Evolutionary conservation across 352 stramenopile genomes (phyloP), one percentile per base, ranked within the genome.

Genomic region (Blastocystis sp.): DNA sequence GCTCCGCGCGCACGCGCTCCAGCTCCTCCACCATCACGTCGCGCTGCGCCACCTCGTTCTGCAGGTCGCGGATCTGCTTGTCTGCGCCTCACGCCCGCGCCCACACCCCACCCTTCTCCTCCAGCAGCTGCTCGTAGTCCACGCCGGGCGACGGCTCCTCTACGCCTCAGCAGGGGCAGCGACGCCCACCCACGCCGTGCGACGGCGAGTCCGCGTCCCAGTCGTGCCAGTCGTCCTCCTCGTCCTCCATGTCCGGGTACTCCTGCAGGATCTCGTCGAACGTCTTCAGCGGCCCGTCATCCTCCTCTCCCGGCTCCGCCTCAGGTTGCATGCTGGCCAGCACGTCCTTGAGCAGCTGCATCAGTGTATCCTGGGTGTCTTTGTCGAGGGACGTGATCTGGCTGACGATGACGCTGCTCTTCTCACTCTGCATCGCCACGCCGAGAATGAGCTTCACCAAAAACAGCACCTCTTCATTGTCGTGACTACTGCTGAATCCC

Each of bases 281-380:
- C 21, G 65, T 59, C 11, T 48, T 38, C 19, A 84, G 60, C 43
- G 41, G 48, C 9, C 53, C 52, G 34, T 84, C 74, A 3, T 67
- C 74, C 3, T 43, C 19, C 23, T 67, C 34, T 11, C 28, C 43
- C n/a, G 56, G 48, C 28, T 64, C 70, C 34, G n/a, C 45, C 10
- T 74, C 45, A 2, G 74, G 74, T 0, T 56, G 21, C 74, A 84
- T 84, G 21, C 52, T 84, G 1, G 74, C 56, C 3, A 84, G 28
- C 2, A 84, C 74, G 56, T 84, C 74, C 21, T 84, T 62, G 52
- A 84, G 67, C 23, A 84, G 48, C 40, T 69, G 34, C 74, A 84
- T 84, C 9, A 84, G 48, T 7, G 66, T 43, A 28, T 84, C 74
- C 34, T 84, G 74, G 19, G 56, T 69, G 2, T 34, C 34, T 28